Conservation (phyloP, 2,329 filamentous ascomycete species). For the Paraconiothyrium sp. region DNA sequence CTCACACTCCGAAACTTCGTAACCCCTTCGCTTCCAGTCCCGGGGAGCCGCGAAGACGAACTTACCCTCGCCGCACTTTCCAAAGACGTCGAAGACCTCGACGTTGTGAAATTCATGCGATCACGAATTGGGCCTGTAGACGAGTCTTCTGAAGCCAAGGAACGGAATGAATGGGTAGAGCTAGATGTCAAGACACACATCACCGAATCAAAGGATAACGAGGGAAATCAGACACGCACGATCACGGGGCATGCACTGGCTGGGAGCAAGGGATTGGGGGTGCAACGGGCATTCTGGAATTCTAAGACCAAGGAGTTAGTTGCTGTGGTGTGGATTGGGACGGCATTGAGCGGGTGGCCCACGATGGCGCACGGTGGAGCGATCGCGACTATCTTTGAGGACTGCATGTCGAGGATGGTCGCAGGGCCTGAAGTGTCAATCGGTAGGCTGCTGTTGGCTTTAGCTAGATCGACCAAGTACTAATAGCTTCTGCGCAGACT, state of each 20-base stretch:
- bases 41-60: slow-evolving; percentile 42
- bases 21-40: slow-evolving; percentile 35
- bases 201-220: slow-evolving; percentile 22
- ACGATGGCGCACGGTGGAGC: slow-evolving; percentile 75
- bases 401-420: slow-evolving; percentile 72
- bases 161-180: slow-evolving; percentile 41
- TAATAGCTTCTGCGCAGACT: slow-evolving; percentile 29
- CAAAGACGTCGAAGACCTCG: slow-evolving; percentile 41
- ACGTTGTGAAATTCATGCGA: slow-evolving; percentile 44
- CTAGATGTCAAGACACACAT: slow-evolving; percentile 35
- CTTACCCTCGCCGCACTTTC: slow-evolving; percentile 36
- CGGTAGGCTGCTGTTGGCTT: slow-evolving; percentile 28
- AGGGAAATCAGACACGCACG: slow-evolving; percentile 27
- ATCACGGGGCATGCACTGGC: slow-evolving; percentile 44
- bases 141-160: slow-evolving; percentile 27
- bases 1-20: slow-evolving; percentile 37
- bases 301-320: slow-evolving; percentile 65
- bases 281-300: slow-evolving; percentile 73
- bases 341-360: slow-evolving; percentile 74
- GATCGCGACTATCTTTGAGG: slow-evolving; percentile 74
- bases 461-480: not conserved
- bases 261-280: slow-evolving; percentile 54
- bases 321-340: slow-evolving; percentile 74
- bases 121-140: slow-evolving; percentile 38
- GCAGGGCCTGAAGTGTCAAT: slow-evolving; percentile 58